These are phyloP conservation scores for Glycine latifolia DNA, from an alignment of 306 rosid genomes.

Conservation along the genomic window DNA sequence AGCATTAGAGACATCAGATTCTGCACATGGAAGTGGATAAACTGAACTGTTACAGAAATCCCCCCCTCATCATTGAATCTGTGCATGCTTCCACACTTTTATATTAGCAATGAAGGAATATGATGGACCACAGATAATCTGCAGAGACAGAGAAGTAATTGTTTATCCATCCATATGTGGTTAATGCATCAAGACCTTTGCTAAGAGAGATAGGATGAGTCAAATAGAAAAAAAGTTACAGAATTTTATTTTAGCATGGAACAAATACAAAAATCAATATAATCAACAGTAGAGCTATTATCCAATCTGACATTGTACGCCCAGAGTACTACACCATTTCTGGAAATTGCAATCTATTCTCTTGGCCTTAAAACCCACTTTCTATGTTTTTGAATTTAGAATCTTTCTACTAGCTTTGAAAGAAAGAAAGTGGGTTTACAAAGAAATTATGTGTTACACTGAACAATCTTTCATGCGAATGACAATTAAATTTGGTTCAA, in stretches of 20 bases:
- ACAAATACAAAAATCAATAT: background rate
- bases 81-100: slow-evolving; percentile 79
- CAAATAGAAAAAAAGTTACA: background rate
- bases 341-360: background rate
- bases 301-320: background rate
- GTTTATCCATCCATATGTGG: slow-evolving; percentile 6
- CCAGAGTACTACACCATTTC: background rate
- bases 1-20: slow-evolving; percentile 48
- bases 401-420: background rate
- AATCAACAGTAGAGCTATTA: background rate
- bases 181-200: slow-evolving; percentile 7
- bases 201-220: background rate
- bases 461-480: background rate
- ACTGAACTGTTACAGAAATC: slow-evolving; percentile 78
- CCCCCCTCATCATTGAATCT: slow-evolving; percentile 67
- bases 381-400: background rate
- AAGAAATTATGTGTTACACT: no score
- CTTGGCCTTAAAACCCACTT: background rate
- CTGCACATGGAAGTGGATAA: slow-evolving; percentile 68
- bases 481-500: slow-evolving; percentile 32
- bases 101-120: slow-evolving; percentile 74
- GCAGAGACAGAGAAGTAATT: slow-evolving; percentile 41
- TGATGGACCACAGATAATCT: slow-evolving; percentile 74
- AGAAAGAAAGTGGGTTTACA: background rate
- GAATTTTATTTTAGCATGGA: background rate